Evolutionary conservation across 1,139 yeast genomes (phyloP).

Genomic region (Lipomyces yarrowii): DNA sequence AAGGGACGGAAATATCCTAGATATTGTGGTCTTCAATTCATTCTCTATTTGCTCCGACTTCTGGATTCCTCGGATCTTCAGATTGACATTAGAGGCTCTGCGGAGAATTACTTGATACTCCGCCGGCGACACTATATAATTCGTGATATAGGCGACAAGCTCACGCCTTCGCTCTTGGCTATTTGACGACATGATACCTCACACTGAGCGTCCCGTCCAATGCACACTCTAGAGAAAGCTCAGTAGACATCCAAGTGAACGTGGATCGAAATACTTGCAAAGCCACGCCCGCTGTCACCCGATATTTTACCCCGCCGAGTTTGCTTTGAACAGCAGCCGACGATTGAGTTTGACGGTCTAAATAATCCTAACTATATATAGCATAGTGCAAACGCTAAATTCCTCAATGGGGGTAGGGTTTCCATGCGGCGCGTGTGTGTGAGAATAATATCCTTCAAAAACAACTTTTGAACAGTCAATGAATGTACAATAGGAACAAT

Average conservation of each 20-base stretch:
- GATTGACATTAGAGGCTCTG: background rate
- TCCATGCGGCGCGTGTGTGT: background rate
- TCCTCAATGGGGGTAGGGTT: background rate
- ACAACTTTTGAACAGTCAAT: background rate
- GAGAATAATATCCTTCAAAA: background rate
- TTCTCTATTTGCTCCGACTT: background rate
- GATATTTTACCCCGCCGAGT: background rate
- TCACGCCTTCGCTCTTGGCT: background rate
- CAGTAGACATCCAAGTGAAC: background rate
- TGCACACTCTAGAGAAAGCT: background rate
- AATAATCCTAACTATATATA: background rate
- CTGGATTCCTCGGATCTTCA: background rate
- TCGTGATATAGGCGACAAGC: constrained; percentile 9
- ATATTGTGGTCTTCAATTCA: background rate
- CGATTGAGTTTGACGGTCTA: background rate
- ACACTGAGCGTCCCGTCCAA: background rate
- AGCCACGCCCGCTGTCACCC: background rate
- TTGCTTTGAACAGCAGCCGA: background rate
- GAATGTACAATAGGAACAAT: background rate
- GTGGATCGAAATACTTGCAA: background rate
- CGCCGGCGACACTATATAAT: constrained; percentile 20
- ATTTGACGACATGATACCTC: background rate
- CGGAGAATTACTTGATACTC: constrained; percentile 12
- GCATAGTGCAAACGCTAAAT: no score
- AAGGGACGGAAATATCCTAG: background rate